These are phyloP conservation scores for Chenopodium berlandieri DNA, from an alignment of 148 eudicot genomes.

Conservation along the genomic window DNA sequence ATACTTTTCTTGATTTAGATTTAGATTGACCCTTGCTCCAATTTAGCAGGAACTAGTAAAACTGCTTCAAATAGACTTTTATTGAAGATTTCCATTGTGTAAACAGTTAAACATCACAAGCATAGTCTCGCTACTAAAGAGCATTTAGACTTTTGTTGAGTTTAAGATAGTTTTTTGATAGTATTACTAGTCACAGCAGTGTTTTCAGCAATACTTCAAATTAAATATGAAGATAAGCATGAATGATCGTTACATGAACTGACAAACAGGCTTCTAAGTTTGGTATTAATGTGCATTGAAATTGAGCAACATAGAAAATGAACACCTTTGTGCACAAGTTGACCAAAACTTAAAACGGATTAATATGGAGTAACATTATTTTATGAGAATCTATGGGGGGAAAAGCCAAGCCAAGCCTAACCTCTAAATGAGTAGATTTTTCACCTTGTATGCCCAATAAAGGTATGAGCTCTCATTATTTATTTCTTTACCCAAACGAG, in stretches of 20 bases:
- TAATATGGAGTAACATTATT: background rate
- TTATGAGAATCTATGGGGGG: background rate
- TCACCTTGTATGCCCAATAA: constrained; percentile 90
- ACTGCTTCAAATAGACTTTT: too few relatives aligned
- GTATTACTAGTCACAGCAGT: too few relatives aligned
- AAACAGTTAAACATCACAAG: too few relatives aligned
- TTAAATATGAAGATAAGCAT: background rate
- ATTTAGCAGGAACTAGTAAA: too few relatives aligned
- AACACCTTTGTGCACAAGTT: background rate
- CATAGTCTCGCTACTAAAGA: too few relatives aligned
- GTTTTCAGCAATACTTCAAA: background rate
- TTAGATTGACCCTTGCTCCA: too few relatives aligned
- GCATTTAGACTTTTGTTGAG: too few relatives aligned
- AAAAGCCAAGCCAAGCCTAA: background rate
- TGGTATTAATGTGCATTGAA: background rate
- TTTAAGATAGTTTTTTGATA: too few relatives aligned
- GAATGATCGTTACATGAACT: background rate
- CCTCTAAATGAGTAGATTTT: background rate
- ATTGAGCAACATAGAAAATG: background rate
- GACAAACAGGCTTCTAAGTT: background rate
- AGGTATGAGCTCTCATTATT: constrained; percentile 78
- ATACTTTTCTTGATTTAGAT: too few relatives aligned
- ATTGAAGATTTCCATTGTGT: too few relatives aligned
- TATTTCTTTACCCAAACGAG: constrained; percentile 92
- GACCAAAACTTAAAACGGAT: background rate